Evolutionary conservation across 2,329 filamentous ascomycete species (phyloP).

Genomic region (Aspergillus jensenii): DNA sequence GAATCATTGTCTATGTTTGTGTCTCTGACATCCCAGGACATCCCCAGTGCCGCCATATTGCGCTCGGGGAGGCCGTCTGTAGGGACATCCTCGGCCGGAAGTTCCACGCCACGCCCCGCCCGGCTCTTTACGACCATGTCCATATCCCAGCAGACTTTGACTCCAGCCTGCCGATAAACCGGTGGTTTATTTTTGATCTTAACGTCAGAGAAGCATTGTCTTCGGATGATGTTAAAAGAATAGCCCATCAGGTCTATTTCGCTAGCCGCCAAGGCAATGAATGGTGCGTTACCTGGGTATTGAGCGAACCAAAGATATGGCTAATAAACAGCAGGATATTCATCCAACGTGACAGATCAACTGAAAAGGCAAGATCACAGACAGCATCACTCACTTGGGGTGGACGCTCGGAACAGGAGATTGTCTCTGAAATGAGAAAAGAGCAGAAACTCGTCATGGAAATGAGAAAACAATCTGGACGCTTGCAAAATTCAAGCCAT

Average conservation of each 20-base stretch:
- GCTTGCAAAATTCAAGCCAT: not conserved
- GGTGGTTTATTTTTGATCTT: slow-evolving; percentile 23
- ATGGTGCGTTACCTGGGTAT: slow-evolving; percentile 13
- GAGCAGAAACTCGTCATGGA: slow-evolving; percentile 21
- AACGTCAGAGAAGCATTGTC: slow-evolving; percentile 12
- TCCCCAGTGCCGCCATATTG: slow-evolving; percentile 19
- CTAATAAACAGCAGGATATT: slow-evolving; percentile 16
- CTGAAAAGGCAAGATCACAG: slow-evolving; percentile 15
- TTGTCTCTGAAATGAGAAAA: slow-evolving; percentile 17
- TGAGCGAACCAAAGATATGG: not conserved
- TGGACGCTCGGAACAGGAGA: slow-evolving; percentile 19
- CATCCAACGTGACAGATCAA: slow-evolving; percentile 14
- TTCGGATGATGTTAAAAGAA: slow-evolving; percentile 9
- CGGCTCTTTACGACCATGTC: slow-evolving; percentile 20
- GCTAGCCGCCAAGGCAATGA: slow-evolving; percentile 19
- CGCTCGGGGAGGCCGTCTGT: slow-evolving; percentile 18
- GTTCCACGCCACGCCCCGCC: slow-evolving; percentile 15
- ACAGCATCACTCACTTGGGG: slow-evolving; percentile 21
- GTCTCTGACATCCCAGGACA: slow-evolving; percentile 21
- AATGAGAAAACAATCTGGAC: slow-evolving; percentile 7
- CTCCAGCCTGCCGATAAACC: slow-evolving; percentile 12
- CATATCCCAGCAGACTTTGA: slow-evolving; percentile 23
- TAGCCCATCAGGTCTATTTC: slow-evolving; percentile 21
- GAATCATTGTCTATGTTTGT: slow-evolving; percentile 17
- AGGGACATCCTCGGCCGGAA: slow-evolving; percentile 10